These are phyloP conservation scores for Colletotrichum kahawae DNA, from an alignment of 2,329 filamentous ascomycete genomes.

Conservation along the genomic window DNA sequence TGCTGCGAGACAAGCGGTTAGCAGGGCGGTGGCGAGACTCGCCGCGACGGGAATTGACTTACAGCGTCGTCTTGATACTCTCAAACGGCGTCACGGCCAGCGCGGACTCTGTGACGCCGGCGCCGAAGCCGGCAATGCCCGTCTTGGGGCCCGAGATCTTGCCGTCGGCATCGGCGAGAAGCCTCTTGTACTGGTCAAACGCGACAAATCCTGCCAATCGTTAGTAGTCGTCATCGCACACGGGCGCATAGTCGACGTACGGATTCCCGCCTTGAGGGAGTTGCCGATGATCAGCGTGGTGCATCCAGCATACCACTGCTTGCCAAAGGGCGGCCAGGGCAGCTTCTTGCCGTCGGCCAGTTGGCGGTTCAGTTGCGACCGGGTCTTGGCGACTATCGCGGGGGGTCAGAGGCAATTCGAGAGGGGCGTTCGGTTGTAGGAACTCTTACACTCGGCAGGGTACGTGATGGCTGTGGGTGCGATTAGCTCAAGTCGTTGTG, in stretches of 20 bases:
- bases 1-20: conserved; percentile 54
- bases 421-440: conserved; percentile 21
- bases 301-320: conserved; percentile 97
- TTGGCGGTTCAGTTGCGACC: conserved; percentile 88
- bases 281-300: conserved; percentile 97
- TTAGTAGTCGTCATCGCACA: conserved; percentile 13
- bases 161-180: conserved; percentile 83
- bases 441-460: conserved; percentile 80
- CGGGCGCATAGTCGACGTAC: conserved; percentile 54
- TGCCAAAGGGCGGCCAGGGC: conserved; percentile 92
- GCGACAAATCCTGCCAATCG: conserved; percentile 77
- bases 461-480: conserved; percentile 77
- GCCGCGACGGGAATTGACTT: conserved; percentile 26
- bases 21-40: background rate
- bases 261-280: conserved; percentile 92
- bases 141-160: conserved; percentile 90
- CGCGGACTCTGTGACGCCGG: conserved; percentile 91
- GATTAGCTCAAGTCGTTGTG: conserved; percentile 26
- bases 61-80: conserved; percentile 97
- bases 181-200: conserved; percentile 89
- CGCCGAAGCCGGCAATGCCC: conserved; percentile 91
- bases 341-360: conserved; percentile 84
- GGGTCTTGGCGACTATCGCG: conserved; percentile 82
- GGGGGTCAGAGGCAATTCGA: conserved; percentile 8
- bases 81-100: conserved; percentile 96